phyloP scores from a whole-genome alignment of 2,329 filamentous ascomycete species.

The Erysiphe neolycopersici region DNA sequence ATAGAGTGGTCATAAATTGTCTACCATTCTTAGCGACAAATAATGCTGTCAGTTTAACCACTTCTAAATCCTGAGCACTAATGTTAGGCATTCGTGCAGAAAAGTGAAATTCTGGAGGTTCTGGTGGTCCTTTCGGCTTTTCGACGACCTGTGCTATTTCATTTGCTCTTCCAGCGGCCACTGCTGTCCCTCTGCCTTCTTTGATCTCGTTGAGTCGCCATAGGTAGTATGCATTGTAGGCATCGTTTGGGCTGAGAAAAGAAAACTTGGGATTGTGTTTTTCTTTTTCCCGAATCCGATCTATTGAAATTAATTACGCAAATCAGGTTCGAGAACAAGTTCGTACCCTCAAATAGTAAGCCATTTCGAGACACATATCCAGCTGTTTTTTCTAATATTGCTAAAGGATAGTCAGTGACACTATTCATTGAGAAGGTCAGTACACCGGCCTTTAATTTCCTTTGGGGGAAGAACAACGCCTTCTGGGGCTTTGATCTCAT shows the following conservation, averaged over 20 bases:
- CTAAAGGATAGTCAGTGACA: conserved; percentile 9
- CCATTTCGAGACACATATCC: conserved; percentile 58
- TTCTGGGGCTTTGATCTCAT: conserved; percentile 51
- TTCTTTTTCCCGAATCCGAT: conserved; percentile 66
- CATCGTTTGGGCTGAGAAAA: conserved; percentile 55
- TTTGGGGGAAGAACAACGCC: conserved; percentile 65
- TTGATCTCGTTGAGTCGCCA: conserved; percentile 77
- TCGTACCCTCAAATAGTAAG: conserved; percentile 28
- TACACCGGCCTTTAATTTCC: conserved; percentile 38
- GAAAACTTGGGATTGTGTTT: conserved; percentile 69
- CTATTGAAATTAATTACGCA: conserved; percentile 15
- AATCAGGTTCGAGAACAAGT: background rate
- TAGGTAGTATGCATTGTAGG: conserved; percentile 68
- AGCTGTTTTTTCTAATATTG: conserved; percentile 76
- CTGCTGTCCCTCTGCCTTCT: conserved; percentile 52
- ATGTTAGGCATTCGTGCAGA: conserved; percentile 94
- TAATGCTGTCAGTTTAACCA: conserved; percentile 52
- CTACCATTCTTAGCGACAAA: conserved; percentile 86
- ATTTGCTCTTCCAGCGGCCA: conserved; percentile 47
- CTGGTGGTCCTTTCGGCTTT: conserved; percentile 57
- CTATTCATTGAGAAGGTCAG: conserved; percentile 12
- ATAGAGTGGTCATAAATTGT: conserved; percentile 70
- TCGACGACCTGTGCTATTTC: conserved; percentile 29
- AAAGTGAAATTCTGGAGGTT: conserved; percentile 73
- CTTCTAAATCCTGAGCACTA: conserved; percentile 69